Evolutionary conservation across 441 rosid species (phyloP).

Genomic region (Populus trichocarpa): DNA sequence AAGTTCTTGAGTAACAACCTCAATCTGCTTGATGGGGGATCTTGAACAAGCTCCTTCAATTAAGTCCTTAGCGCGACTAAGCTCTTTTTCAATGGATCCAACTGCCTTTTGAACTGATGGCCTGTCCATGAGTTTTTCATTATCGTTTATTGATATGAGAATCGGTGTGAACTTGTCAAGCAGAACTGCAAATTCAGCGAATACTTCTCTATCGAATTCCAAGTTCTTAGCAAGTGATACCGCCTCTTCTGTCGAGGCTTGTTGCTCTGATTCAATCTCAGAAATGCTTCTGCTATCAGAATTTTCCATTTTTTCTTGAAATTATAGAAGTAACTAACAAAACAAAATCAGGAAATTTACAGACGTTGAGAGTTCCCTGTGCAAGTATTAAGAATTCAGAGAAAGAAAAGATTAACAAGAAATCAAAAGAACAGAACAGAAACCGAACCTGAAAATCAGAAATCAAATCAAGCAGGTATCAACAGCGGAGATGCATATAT

Average conservation of each 20-base stretch:
- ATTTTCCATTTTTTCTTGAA: constrained; percentile 17
- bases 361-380: neutral
- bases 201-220: constrained; percentile 33
- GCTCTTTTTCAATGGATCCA: constrained; percentile 41
- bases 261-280: constrained; percentile 35
- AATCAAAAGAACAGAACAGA: neutral
- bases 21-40: constrained; percentile 32
- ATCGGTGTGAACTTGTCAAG: constrained; percentile 47
- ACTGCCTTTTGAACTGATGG: constrained; percentile 42
- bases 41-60: constrained; percentile 28
- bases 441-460: neutral
- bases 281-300: constrained; percentile 30
- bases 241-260: constrained; percentile 32
- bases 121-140: constrained; percentile 31
- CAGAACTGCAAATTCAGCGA: constrained; percentile 37
- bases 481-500: neutral
- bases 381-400: neutral
- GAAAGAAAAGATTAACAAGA: neutral
- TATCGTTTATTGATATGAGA: constrained; percentile 31
- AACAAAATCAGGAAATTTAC: neutral
- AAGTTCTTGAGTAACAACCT: constrained; percentile 44
- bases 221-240: constrained; percentile 33
- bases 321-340: neutral
- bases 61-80: constrained; percentile 36
- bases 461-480: neutral